phyloP scores from a whole-genome alignment of 371 early-diverging fungal genomes.

The Mucor plumbeus region DNA sequence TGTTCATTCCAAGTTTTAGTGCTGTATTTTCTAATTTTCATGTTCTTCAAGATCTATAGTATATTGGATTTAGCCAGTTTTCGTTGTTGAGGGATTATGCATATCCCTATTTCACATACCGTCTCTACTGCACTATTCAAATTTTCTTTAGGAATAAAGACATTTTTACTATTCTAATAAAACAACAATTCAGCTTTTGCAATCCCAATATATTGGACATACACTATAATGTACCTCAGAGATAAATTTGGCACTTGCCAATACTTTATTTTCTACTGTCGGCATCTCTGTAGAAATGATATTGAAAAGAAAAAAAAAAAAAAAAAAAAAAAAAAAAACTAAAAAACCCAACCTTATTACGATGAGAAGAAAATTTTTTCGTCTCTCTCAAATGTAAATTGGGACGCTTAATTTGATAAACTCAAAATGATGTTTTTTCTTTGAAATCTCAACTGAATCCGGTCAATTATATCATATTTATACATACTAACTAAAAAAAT shows the following conservation, averaged over 20 bases:
- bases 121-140: constrained; percentile 58
- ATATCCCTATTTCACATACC: constrained; percentile 36
- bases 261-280: constrained; percentile 36
- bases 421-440: not conserved
- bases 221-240: constrained; percentile 39
- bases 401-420: not conserved
- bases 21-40: constrained; percentile 69
- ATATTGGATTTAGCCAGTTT: not conserved
- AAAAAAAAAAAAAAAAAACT: not conserved
- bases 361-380: not conserved
- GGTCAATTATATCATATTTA: not conserved
- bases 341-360: not conserved
- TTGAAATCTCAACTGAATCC: not conserved
- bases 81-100: not conserved
- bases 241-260: constrained; percentile 67
- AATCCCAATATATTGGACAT: not conserved
- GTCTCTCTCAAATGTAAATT: not conserved
- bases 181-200: not conserved
- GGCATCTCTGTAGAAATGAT: constrained; percentile 1
- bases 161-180: constrained; percentile 63
- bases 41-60: constrained; percentile 62
- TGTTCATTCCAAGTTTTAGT: constrained; percentile 79
- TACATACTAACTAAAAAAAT: not conserved
- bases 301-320: not conserved
- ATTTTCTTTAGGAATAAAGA: constrained; percentile 63